These are phyloP conservation scores for Candida pseudofarinosa DNA, from an alignment of 805 yeast species.

Conservation along the genomic window DNA sequence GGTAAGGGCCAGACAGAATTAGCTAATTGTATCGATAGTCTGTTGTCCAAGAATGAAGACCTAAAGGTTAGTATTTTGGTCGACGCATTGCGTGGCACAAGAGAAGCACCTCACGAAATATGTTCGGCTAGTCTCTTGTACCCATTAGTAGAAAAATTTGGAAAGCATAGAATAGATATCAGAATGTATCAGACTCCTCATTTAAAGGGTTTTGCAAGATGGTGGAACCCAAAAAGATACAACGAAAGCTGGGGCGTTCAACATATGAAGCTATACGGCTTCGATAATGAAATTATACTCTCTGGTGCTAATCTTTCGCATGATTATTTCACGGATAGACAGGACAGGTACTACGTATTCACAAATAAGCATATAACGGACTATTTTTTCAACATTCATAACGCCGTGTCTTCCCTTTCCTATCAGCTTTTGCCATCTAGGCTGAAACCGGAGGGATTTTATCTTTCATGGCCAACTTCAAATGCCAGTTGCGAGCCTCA, in stretches of 20 bases:
- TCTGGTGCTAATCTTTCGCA: conserved; percentile 89
- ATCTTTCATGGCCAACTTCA: conserved; percentile 68
- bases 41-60: conserved; percentile 55
- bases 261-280: conserved; percentile 96
- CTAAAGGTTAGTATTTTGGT: conserved; percentile 70
- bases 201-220: conserved; percentile 60
- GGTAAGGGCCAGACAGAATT: conserved; percentile 82
- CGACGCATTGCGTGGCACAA: conserved; percentile 88
- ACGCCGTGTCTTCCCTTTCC: conserved; percentile 64
- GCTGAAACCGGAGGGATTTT: conserved; percentile 44
- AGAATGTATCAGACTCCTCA: conserved; percentile 90
- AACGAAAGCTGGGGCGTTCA: conserved; percentile 93
- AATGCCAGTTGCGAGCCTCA: conserved; percentile 69
- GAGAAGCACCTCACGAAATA: conserved; percentile 72
- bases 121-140: conserved; percentile 77
- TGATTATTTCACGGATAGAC: conserved; percentile 93
- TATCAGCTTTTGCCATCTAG: conserved; percentile 53
- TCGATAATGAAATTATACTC: conserved; percentile 83
- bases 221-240: conserved; percentile 71
- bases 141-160: conserved; percentile 59
- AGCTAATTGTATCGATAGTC: conserved; percentile 54
- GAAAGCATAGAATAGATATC: conserved; percentile 65
- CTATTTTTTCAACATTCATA: conserved; percentile 71
- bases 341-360: conserved; percentile 85
- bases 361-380: conserved; percentile 54